Evolutionary conservation across 306 rosid genomes (phyloP).

Genomic region (Rosa lucieae): DNA sequence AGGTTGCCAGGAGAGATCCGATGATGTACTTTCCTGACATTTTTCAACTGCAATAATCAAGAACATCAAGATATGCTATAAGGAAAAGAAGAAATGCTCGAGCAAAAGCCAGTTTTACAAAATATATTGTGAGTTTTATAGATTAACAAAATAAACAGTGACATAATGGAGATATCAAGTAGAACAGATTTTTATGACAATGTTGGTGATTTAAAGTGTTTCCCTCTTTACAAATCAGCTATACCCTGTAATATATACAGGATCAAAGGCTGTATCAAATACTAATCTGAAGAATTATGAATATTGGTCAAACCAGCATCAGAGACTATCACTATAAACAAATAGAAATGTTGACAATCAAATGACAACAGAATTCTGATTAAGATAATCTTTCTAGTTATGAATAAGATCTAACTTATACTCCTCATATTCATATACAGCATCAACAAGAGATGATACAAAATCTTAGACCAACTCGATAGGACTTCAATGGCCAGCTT

Average conservation of each 20-base stretch:
- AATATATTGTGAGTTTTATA: neutral
- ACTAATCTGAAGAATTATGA: neutral
- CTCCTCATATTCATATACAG: neutral
- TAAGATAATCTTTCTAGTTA: neutral
- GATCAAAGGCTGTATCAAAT: neutral
- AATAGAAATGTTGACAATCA: neutral
- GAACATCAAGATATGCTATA: neutral
- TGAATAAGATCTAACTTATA: neutral
- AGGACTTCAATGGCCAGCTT: neutral
- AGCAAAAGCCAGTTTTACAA: neutral
- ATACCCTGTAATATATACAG: neutral
- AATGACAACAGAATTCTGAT: neutral
- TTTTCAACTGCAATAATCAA: conserved; percentile 23
- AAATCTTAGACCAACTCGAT: neutral
- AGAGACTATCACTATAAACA: neutral
- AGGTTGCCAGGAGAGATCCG: conserved; percentile 36
- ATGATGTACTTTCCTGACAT: conserved; percentile 57
- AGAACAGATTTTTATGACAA: neutral
- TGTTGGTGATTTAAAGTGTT: neutral
- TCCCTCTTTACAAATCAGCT: neutral
- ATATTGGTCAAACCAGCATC: neutral
- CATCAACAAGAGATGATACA: neutral
- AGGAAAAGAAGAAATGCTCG: neutral
- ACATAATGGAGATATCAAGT: neutral
- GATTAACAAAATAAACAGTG: neutral